These are phyloP conservation scores for Scheffersomyces titani DNA, from an alignment of 1,139 yeast species.

Conservation along the genomic window DNA sequence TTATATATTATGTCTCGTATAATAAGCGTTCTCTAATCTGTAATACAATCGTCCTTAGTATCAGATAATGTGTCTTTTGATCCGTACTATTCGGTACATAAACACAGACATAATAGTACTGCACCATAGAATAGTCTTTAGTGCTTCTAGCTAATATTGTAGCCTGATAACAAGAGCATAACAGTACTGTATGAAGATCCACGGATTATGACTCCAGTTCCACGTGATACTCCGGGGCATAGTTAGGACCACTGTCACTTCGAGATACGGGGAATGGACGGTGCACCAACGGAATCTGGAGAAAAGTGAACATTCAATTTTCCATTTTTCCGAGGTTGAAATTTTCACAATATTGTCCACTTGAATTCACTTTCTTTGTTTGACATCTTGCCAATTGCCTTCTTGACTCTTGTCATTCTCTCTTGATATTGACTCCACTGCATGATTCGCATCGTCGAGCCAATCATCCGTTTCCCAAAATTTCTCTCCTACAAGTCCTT, in stretches of 20 bases:
- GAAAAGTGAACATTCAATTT: neutral
- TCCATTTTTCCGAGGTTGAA: neutral
- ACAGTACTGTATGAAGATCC: neutral
- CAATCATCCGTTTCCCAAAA: neutral
- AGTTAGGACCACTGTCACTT: neutral
- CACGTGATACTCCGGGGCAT: neutral
- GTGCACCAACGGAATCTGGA: neutral
- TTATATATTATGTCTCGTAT: neutral
- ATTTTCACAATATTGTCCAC: neutral
- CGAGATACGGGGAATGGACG: neutral
- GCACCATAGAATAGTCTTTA: neutral
- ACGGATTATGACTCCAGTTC: neutral
- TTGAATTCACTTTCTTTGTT: neutral
- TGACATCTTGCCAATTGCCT: neutral
- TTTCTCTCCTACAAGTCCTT: neutral
- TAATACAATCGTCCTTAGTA: too few species aligned
- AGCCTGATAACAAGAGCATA: neutral
- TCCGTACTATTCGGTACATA: neutral
- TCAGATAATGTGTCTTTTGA: too few species aligned
- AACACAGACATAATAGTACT: neutral
- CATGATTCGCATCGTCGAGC: neutral
- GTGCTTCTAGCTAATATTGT: too few species aligned
- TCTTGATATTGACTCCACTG: neutral
- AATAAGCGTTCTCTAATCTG: neutral
- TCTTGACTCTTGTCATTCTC: neutral